A percentile compares a stretch with the other conserved stretches of the same genome.
These are phyloP conservation scores for Coelastrella sp. DNA, from an alignment of 139 green algal species.

Conservation along the genomic window DNA sequence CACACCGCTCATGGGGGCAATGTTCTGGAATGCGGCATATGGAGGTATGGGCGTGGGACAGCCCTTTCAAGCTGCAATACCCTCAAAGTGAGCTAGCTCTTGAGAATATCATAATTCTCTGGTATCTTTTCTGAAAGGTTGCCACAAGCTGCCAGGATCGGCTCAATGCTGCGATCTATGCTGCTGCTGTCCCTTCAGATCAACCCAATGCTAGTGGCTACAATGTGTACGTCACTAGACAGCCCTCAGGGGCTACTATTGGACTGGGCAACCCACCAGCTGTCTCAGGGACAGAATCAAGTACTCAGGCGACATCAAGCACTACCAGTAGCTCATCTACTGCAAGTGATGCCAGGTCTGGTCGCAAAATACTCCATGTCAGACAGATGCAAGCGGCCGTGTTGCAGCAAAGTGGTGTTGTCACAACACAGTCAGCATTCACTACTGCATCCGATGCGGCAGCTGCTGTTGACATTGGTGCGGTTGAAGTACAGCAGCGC, in stretches of 20 bases:
- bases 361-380: neutral
- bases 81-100: no score
- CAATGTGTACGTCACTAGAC: neutral
- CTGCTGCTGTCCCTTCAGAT: neutral
- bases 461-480: neutral
- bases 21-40: constrained; percentile 29
- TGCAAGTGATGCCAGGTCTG: neutral
- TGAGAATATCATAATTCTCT: no score
- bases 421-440: neutral
- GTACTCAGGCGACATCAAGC: neutral
- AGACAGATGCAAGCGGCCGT: neutral
- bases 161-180: neutral
- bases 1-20: constrained; percentile 8
- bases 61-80: no score
- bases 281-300: neutral
- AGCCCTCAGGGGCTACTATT: neutral
- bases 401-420: no score
- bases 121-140: no score
- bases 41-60: no score
- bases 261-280: constrained; percentile 1
- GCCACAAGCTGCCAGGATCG: no score
- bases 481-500: neutral
- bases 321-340: neutral
- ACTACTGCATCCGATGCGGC: neutral
- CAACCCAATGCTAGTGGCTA: constrained; percentile 12